phyloP scores from a whole-genome alignment of 768 basidiomycete species.

The Leccinellum luteum region DNA sequence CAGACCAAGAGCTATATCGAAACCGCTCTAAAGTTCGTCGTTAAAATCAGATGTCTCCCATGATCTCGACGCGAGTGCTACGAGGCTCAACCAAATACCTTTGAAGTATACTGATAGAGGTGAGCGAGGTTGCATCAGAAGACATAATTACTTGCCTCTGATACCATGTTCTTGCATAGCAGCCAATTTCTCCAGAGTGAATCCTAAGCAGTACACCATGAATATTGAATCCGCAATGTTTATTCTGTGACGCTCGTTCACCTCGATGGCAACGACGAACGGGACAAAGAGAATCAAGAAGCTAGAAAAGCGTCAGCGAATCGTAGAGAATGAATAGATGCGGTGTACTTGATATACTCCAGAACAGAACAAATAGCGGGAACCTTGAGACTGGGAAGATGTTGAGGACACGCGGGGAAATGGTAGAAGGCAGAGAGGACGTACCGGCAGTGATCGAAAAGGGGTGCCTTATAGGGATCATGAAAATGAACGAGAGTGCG shows the following conservation, averaged over 20 bases:
- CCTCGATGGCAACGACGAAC: slow-evolving; percentile 79
- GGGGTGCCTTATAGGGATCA: slow-evolving; percentile 88
- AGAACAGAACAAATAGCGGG: slow-evolving; percentile 88
- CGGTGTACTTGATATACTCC: slow-evolving; percentile 77
- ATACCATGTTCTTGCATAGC: slow-evolving; percentile 96
- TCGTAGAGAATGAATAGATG: not conserved
- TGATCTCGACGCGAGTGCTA: slow-evolving; percentile 9
- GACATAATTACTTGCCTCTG: slow-evolving; percentile 49
- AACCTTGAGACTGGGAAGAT: slow-evolving; percentile 70
- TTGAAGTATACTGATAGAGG: slow-evolving; percentile 66
- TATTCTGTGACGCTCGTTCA: slow-evolving; percentile 55
- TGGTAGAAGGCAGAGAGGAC: slow-evolving; percentile 12
- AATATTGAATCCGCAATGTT: slow-evolving; percentile 71
- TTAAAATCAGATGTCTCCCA: slow-evolving; percentile 16
- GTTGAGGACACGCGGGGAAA: not conserved
- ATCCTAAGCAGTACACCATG: slow-evolving; percentile 78
- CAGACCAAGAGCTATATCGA: slow-evolving; percentile 87
- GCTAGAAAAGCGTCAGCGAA: slow-evolving; percentile 28
- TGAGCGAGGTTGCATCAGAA: slow-evolving; percentile 2
- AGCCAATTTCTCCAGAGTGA: slow-evolving; percentile 90
- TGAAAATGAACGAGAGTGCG: slow-evolving; percentile 89
- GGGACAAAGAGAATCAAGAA: slow-evolving; percentile 79
- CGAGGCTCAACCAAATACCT: slow-evolving; percentile 68
- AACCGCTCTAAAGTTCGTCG: slow-evolving; percentile 64
- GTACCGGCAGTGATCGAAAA: slow-evolving; percentile 94